Evolutionary conservation across 495 filamentous ascomycete species (phyloP), one percentile per base, ranked within the genome.

Genomic region (Hypoxylon cercidicola): DNA sequence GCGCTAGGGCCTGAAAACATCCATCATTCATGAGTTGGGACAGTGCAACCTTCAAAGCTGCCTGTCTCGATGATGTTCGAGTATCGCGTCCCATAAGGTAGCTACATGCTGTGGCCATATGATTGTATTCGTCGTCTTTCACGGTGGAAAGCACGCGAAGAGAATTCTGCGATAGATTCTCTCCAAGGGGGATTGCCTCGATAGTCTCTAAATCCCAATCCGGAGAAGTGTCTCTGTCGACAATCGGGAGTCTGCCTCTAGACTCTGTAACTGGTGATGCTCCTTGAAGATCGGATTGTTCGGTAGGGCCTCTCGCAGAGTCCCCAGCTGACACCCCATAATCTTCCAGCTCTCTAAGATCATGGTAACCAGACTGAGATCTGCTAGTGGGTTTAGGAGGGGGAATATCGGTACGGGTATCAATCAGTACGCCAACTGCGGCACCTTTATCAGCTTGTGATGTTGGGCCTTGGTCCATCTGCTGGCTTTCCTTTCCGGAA

Each of bases 81-180:
- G 32, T 4, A n/a, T 30, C 2, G 9, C n/a, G 6, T n/a, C 8
- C 15, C 15, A 34, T 19, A 15, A 45, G 39, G 12, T 6, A 8
- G 4, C 5, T 32, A 12, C 12, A 39, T 20, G 34, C 39, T 11
- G 23, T 16, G 6, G 23, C 35, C 53, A 67, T 62, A 1, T 2
- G 3, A 10, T 20, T 7, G 20, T 62, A 67, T 0, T 62, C 53
- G n/a, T 52, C n/a, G 1, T 4, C 12, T 13, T 47, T 48, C n/a
- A 67, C n/a, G n/a, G 3, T 16, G 1, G 19, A 48, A n/a, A 67
- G 58, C 6, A 67, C 25, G 7, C 34, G 40, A 35, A 62, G 58
- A 19, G 64, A 47, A 5, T 46, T 37, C 25, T 51, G 45, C 13
- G 63, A 60, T 13, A 65, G 11, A 2, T 35, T 30, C 3, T n/a